A percentile compares a stretch with the other conserved stretches of the same genome.
Conservation (phyloP, 2,329 filamentous ascomycete species). For the Fusarium sp. region DNA sequence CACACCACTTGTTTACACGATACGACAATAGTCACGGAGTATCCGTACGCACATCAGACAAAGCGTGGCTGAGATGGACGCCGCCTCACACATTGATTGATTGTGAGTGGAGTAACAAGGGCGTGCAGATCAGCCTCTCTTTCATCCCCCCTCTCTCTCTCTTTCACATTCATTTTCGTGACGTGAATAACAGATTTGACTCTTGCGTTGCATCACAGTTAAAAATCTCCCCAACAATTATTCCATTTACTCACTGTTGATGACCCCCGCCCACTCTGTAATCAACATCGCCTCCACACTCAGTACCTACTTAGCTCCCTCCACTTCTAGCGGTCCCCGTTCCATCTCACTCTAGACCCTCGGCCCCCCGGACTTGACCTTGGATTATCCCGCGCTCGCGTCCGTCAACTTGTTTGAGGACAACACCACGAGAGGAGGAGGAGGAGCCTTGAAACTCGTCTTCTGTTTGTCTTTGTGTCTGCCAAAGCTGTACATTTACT, state of each 20-base stretch:
- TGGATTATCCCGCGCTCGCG: conserved; percentile 21
- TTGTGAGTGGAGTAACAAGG: not conserved
- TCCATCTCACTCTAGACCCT: conserved; percentile 28
- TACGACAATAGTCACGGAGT: not conserved
- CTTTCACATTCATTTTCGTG: not conserved
- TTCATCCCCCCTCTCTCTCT: not conserved
- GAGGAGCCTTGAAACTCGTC: not conserved
- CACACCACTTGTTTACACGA: not conserved
- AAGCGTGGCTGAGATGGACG: not conserved
- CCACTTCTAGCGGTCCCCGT: conserved; percentile 26
- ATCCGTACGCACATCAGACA: not conserved
- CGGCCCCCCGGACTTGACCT: conserved; percentile 26
- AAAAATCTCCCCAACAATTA: not conserved
- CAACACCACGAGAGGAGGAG: conserved; percentile 1
- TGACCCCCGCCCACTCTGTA: not conserved
- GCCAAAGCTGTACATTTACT: not conserved
- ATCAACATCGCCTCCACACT: not conserved
- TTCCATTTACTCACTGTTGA: not conserved
- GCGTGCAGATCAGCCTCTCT: not conserved
- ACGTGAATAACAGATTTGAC: not conserved
- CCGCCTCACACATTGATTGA: not conserved
- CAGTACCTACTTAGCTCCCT: conserved; percentile 2
- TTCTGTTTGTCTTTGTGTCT: not conserved
- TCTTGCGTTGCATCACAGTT: conserved; percentile 5
- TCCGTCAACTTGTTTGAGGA: conserved; percentile 8